Conservation (phyloP, 1,284 basidiomycete species). For the Ceratobasidium sp. region DNA sequence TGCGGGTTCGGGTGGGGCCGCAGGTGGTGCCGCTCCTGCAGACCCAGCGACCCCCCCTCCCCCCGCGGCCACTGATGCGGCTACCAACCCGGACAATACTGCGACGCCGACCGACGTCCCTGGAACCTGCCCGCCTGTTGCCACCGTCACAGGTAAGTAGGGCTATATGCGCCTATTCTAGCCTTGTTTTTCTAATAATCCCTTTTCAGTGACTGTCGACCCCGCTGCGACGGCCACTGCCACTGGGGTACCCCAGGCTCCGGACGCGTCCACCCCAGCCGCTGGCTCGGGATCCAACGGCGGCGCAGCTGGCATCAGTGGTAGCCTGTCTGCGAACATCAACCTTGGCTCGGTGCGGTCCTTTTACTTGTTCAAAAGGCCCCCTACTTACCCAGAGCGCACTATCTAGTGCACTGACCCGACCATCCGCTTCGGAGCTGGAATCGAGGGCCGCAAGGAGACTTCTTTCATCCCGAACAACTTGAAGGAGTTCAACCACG, state of each 20-base stretch:
- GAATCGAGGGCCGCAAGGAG: constrained; percentile 42
- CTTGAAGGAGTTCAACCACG: constrained; percentile 40
- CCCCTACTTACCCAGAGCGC: background rate
- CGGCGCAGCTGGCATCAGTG: background rate
- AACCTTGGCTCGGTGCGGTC: background rate
- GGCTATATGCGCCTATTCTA: constrained; percentile 1
- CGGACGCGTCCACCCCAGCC: background rate
- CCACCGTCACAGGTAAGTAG: constrained; percentile 26
- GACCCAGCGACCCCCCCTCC: constrained; percentile 44
- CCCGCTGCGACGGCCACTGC: no score
- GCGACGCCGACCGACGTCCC: background rate
- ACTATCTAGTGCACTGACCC: constrained; percentile 55
- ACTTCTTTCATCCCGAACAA: constrained; percentile 43
- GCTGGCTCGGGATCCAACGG: background rate
- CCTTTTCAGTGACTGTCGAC: constrained; percentile 3
- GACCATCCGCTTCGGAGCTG: constrained; percentile 41
- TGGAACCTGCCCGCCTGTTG: constrained; percentile 20
- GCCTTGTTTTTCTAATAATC: background rate
- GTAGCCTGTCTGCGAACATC: background rate
- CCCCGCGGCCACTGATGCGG: no score
- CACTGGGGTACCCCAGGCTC: background rate
- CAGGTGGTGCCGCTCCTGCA: background rate
- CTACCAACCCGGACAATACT: no score
- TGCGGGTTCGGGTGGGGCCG: background rate
- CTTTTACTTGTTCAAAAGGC: background rate